phyloP scores from a whole-genome alignment of 805 yeast species.

The Candida xyloterini region DNA sequence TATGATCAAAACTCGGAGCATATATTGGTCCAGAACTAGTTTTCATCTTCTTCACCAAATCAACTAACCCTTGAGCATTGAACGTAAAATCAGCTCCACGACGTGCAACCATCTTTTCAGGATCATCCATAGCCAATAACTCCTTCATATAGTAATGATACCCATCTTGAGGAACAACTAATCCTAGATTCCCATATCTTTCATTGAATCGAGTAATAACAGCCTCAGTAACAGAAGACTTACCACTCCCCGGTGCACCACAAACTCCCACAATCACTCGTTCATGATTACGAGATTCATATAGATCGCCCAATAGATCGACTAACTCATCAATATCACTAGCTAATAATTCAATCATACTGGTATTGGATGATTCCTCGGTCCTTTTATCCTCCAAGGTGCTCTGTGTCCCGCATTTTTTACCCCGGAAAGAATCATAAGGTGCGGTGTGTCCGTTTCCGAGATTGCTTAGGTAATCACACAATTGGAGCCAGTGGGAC shows the following conservation, averaged over 20 bases:
- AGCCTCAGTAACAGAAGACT: slow-evolving; percentile 5
- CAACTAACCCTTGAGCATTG: slow-evolving; percentile 31
- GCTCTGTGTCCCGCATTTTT: not conserved
- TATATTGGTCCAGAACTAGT: slow-evolving; percentile 2
- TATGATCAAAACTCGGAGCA: slow-evolving; percentile 40
- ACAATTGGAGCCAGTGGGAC: slow-evolving; percentile 45
- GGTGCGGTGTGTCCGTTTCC: slow-evolving; percentile 1
- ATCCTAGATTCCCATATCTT: slow-evolving; percentile 2
- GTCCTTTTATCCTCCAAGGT: slow-evolving; percentile 2
- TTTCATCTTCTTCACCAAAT: slow-evolving; percentile 16
- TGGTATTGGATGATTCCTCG: not conserved
- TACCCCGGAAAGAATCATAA: slow-evolving; percentile 1
- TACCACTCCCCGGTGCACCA: slow-evolving; percentile 15
- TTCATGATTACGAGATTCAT: not conserved
- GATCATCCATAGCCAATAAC: slow-evolving; percentile 29
- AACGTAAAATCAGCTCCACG: slow-evolving; percentile 51
- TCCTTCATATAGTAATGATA: slow-evolving; percentile 41
- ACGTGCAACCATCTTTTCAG: slow-evolving; percentile 38
- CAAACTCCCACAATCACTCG: slow-evolving; percentile 12
- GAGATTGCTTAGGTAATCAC: slow-evolving; percentile 19
- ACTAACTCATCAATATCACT: slow-evolving; percentile 1
- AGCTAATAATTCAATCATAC: slow-evolving; percentile 2
- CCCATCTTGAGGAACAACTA: slow-evolving; percentile 27
- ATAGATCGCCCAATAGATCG: not conserved
- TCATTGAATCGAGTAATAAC: slow-evolving; percentile 5